Percentiles rank a stretch among this genome's conserved stretches.
Evolutionary conservation across 495 filamentous ascomycete species (phyloP).

Genomic region (Podospora fimiseda): DNA sequence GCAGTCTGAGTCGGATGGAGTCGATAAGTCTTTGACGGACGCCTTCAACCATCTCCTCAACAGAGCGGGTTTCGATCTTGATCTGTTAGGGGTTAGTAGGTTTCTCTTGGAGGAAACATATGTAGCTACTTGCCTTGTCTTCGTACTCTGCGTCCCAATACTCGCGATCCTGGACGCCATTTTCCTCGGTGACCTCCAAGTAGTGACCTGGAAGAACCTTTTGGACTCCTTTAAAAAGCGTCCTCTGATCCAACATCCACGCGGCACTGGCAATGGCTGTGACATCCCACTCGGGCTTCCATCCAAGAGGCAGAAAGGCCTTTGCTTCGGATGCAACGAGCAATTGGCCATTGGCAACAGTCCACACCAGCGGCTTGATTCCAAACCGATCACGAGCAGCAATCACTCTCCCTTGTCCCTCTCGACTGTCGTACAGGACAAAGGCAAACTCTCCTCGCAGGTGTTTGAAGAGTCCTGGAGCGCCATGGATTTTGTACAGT

Average conservation of each 20-base stretch:
- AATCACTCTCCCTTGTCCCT: slow-evolving; percentile 26
- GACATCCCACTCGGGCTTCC: slow-evolving; percentile 46
- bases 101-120: neutral
- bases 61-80: slow-evolving; percentile 25
- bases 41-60: slow-evolving; percentile 41
- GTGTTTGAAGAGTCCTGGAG: slow-evolving; percentile 34
- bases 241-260: slow-evolving; percentile 35
- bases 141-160: slow-evolving; percentile 48
- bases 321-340: slow-evolving; percentile 42
- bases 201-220: slow-evolving; percentile 36
- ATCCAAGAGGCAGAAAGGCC: slow-evolving; percentile 39
- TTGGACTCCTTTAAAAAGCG: slow-evolving; percentile 40
- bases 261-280: slow-evolving; percentile 29
- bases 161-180: slow-evolving; percentile 21
- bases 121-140: slow-evolving; percentile 33
- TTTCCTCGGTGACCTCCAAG: slow-evolving; percentile 24
- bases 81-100: slow-evolving; percentile 8
- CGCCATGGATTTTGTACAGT: slow-evolving; percentile 40
- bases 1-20: slow-evolving; percentile 40
- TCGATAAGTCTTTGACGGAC: slow-evolving; percentile 42
- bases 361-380: slow-evolving; percentile 49
- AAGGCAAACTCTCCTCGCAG: slow-evolving; percentile 48
- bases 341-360: slow-evolving; percentile 27
- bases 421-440: slow-evolving; percentile 40
- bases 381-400: slow-evolving; percentile 47